Evolutionary conservation across 345 rosid species (phyloP).

Genomic region (Excoecaria cochinchinensis): DNA sequence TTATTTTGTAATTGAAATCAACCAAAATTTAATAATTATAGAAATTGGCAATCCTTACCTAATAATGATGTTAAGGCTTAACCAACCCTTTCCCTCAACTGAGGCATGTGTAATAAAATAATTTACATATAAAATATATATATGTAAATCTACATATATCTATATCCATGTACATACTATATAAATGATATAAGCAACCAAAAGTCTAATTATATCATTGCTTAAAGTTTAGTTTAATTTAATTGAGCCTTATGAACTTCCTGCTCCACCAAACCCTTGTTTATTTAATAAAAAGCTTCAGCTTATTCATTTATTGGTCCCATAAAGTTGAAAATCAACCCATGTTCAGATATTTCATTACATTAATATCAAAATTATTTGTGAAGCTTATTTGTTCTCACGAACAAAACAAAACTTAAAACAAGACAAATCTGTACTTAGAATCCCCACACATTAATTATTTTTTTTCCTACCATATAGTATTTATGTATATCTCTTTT

Average conservation of each 20-base stretch:
- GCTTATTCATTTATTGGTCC: constrained; percentile 26
- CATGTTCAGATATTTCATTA: constrained; percentile 14
- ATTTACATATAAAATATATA: neutral
- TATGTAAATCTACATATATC: too few relatives aligned
- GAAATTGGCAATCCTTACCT: constrained; percentile 28
- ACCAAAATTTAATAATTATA: constrained; percentile 14
- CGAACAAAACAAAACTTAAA: constrained; percentile 8
- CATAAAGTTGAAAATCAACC: constrained; percentile 28
- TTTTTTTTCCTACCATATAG: too few relatives aligned
- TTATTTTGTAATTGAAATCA: constrained; percentile 22
- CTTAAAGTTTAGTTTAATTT: constrained; percentile 13
- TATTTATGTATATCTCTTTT: too few relatives aligned
- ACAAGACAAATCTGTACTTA: neutral
- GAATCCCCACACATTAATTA: too few relatives aligned
- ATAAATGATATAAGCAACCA: constrained; percentile 17
- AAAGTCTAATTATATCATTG: constrained; percentile 9
- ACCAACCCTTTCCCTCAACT: constrained; percentile 21
- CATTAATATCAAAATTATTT: constrained; percentile 22
- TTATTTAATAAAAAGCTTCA: constrained; percentile 15
- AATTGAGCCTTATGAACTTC: constrained; percentile 27
- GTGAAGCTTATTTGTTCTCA: neutral
- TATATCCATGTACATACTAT: neutral
- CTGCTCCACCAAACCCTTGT: constrained; percentile 30
- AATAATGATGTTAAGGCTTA: constrained; percentile 40
- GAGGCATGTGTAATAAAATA: constrained; percentile 1